Base-by-base conservation (phyloP, 2,329 filamentous ascomycete genomes). In the Nigrospora osmanthi region DNA sequence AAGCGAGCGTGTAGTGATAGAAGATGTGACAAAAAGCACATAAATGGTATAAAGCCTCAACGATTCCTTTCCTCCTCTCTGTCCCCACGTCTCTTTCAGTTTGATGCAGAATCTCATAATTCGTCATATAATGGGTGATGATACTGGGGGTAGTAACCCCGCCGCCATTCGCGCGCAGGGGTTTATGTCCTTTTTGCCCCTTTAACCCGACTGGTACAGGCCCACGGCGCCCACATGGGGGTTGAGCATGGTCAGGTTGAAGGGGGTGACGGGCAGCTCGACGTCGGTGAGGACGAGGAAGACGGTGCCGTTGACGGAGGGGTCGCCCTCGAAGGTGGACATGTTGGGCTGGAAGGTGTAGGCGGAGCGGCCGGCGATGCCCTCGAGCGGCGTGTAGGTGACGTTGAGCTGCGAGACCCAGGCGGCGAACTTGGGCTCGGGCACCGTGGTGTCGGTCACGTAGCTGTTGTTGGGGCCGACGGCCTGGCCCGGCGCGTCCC, bases 381-480 rank as follows among this genome's bases (percentile, higher is more conserved):
- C 69, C n/a, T 64, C 61, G n/a, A 87, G 59, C 0, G 73, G 68
- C 1, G 81, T 75, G 58, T 86, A 87, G 0, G 88, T 93, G 12
- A 85, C 71, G 50, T 87, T 89, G 15, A 93, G 69, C 69, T 93
- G 88, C 1, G 74, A 76, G 1, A 87, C 83, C 86, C 87, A 95
- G 0, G 80, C 77, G 0, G 87, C 87, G 52, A 76, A 94, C 46
- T 68, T 65, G 0, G 88, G 83, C 4, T 61, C 54, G 2, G 72
- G 72, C 0, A 83, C 85, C 0, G 71, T 69, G 1, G 73, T 78
- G 3, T 64, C 62, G 0, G 88, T 91, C 40, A 89, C 67, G 60
- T 94, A 94, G 58, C 80, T 86, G 67, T 88, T 89, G 64, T 94
- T 91, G 1, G 88, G 88, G 0, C 88, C 88, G 3, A 91, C 75